A percentile compares a stretch with the other conserved stretches of the same genome.
Conservation (phyloP, 768 basidiomycete species). For the Leccinum rimulosum region DNA sequence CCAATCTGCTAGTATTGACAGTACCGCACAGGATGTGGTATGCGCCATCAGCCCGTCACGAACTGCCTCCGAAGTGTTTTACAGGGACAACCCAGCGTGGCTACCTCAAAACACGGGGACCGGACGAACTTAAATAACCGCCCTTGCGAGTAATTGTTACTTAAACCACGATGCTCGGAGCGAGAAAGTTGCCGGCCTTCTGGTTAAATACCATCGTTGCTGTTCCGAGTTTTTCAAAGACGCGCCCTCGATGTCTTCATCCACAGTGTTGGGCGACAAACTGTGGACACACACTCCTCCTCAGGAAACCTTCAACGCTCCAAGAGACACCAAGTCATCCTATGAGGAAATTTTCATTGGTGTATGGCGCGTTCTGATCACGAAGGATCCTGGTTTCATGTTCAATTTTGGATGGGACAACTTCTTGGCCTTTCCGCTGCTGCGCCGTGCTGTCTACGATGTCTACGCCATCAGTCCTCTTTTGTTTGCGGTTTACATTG, state of each 20-base stretch:
- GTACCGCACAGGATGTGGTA: no score
- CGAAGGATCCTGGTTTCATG: constrained; percentile 8
- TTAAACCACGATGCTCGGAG: neutral
- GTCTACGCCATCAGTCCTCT: constrained; percentile 23
- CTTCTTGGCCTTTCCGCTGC: neutral
- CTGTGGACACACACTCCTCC: neutral
- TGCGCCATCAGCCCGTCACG: no score
- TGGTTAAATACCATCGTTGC: neutral
- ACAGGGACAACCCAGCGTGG: no score
- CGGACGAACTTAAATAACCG: no score
- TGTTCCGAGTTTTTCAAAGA: neutral
- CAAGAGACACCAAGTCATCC: neutral
- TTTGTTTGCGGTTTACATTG: constrained; percentile 10
- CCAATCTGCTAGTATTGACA: neutral
- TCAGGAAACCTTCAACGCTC: neutral
- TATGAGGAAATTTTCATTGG: constrained; percentile 20
- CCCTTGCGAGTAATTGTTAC: no score
- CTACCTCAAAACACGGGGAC: no score
- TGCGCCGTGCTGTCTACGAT: constrained; percentile 21
- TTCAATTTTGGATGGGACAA: constrained; percentile 10
- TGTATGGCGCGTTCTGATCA: constrained; percentile 25
- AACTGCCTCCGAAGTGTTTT: no score
- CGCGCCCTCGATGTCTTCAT: neutral
- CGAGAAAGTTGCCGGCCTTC: neutral
- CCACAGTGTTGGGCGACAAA: neutral